A percentile compares a stretch with the other conserved stretches of the same genome.
Evolutionary conservation across 371 early-diverging fungal species (phyloP).

Genomic region (Apophysomyces trapeziformis): DNA sequence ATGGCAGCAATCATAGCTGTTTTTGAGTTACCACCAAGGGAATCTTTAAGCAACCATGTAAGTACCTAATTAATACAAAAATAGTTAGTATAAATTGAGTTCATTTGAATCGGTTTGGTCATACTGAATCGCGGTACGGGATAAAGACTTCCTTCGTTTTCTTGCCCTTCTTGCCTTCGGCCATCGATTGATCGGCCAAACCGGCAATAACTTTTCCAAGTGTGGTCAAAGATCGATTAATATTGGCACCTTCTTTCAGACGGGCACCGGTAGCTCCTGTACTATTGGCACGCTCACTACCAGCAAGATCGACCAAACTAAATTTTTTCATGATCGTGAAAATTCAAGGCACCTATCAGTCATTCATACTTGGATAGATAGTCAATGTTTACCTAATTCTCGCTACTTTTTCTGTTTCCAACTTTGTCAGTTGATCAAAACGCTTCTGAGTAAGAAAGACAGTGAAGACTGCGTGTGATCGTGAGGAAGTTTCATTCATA

Average conservation of each 20-base stretch:
- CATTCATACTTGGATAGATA: background rate
- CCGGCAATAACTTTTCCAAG: conserved; percentile 98
- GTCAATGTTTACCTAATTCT: conserved; percentile 56
- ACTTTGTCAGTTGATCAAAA: conserved; percentile 59
- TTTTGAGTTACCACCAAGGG: conserved; percentile 92
- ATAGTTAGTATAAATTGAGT: conserved; percentile 1
- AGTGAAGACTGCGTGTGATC: conserved; percentile 96
- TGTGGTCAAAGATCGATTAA: conserved; percentile 95
- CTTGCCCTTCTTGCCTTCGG: conserved; percentile 54
- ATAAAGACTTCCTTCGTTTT: conserved; percentile 68
- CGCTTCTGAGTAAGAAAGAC: conserved; percentile 77
- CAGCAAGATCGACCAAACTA: conserved; percentile 88
- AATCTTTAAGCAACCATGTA: conserved; percentile 95
- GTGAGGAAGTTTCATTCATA: conserved; percentile 94
- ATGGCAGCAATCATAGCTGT: conserved; percentile 94
- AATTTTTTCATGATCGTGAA: background rate
- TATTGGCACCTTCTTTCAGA: conserved; percentile 98
- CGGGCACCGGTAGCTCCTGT: conserved; percentile 96
- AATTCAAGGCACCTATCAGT: background rate
- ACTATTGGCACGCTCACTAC: conserved; percentile 95
- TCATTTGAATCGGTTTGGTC: background rate
- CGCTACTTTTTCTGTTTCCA: conserved; percentile 78
- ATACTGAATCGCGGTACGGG: conserved; percentile 88
- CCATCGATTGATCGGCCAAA: conserved; percentile 78
- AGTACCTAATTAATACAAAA: conserved; percentile 51